Evolutionary conservation across 306 rosid genomes (phyloP), one percentile per base, ranked within the genome.

Genomic region (Spatholobus suberectus): DNA sequence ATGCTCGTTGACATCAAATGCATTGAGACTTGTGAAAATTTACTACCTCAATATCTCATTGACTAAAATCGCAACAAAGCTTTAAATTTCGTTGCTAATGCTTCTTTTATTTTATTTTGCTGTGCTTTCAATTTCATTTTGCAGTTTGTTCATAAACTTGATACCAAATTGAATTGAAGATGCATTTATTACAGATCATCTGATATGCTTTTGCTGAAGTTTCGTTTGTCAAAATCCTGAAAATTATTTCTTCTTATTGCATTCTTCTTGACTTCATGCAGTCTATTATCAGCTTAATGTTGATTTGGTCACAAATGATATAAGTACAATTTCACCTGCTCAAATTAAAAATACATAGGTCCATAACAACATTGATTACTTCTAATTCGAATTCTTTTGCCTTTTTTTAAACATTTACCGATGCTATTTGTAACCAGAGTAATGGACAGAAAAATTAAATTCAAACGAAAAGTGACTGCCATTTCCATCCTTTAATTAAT

Each of bases 401-500:
- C 61, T 0, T 5, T 24, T 3, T 44, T 20, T 7, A 59, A 44
- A 71, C 37, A 44, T 47, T 24, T 72, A 1, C 17, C 59, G 17
- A 15, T 72, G 9, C 24, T 49, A 49, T 15, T 47, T 72, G 24
- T 49, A 44, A 44, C 74, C 23, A 68, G 8, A 41, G 20, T 59
- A 26, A 59, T 41, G 41, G 18, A 41, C 27, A 26, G 59, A 76
- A 76, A 40, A 58, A 5, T 2, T 43, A 41, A 65, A 66, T 13
- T 13, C 26, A 78, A 49, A 65, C 37, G 49, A 46, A 27, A 26
- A 27, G 32, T 44, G 46, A 65, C 17, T 70, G 21, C 44, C 15
- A 51, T n/a, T 41, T 57, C n/a, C 58, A 70, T 27, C 49, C 61
- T 40, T 41, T 55, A 80, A 41, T 68, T 43, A 49, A 66, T 77